phyloP scores from a whole-genome alignment of 2,329 filamentous ascomycete genomes.

The Colletotrichum gigasporum region DNA sequence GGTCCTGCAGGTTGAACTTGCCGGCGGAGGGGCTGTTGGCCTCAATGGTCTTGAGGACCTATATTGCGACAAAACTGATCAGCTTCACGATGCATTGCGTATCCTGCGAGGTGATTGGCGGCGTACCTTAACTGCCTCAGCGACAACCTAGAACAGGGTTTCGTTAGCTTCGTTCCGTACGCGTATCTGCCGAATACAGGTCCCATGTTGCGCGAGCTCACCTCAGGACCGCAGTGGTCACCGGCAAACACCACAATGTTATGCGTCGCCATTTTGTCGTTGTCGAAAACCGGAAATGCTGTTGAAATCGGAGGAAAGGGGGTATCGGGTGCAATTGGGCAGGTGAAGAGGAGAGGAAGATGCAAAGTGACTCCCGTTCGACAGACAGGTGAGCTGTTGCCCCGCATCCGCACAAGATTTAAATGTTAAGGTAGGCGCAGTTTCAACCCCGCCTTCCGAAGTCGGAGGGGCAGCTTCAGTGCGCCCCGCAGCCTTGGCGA shows the following conservation, averaged over 20 bases:
- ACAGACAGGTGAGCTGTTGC: conserved; percentile 21
- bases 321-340: conserved; percentile 10
- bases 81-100: conserved; percentile 13
- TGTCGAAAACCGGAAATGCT: not conserved
- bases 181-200: conserved; percentile 1
- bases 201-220: conserved; percentile 42
- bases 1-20: conserved; percentile 90
- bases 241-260: conserved; percentile 85
- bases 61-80: conserved; percentile 10
- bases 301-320: conserved; percentile 5
- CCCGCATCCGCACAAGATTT: conserved; percentile 32
- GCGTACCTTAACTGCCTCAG: conserved; percentile 84
- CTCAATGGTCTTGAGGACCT: conserved; percentile 85
- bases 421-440: conserved; percentile 36
- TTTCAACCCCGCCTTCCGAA: conserved; percentile 47
- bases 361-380: not conserved
- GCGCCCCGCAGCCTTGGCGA: conserved; percentile 9
- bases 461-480: conserved; percentile 41
- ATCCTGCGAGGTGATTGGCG: not conserved
- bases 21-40: conserved; percentile 72
- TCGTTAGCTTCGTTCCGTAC: conserved; percentile 21
- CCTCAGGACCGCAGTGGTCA: conserved; percentile 89
- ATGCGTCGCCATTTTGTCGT: conserved; percentile 69
- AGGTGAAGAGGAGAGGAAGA: not conserved
- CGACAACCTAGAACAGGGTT: conserved; percentile 67